A percentile compares a stretch with the other conserved stretches of the same genome.
Conservation (phyloP, 2,329 filamentous ascomycete genomes). For the Fusarium transvaalense region DNA sequence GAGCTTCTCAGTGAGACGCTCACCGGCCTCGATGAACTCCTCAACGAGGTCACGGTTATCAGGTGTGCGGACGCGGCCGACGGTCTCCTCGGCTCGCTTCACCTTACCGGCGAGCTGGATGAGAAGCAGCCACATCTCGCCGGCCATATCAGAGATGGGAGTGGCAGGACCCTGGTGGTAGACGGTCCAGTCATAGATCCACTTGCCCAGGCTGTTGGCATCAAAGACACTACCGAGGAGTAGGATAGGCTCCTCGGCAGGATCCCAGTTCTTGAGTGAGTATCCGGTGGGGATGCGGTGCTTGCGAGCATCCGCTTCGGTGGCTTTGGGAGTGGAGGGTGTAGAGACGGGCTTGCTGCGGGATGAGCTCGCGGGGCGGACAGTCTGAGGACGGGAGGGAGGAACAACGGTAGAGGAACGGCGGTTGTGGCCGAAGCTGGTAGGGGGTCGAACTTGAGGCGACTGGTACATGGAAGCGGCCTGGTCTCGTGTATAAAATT, state of each 20-base stretch:
- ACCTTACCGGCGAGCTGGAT: slow-evolving; percentile 95
- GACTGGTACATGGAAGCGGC: slow-evolving; percentile 55
- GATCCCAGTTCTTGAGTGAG: slow-evolving; percentile 98
- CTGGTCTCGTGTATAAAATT: slow-evolving; percentile 54
- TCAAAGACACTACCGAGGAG: slow-evolving; percentile 96
- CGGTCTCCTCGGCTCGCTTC: slow-evolving; percentile 86
- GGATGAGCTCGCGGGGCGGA: slow-evolving; percentile 56
- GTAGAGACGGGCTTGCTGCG: slow-evolving; percentile 48
- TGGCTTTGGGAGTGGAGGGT: slow-evolving; percentile 61
- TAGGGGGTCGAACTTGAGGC: slow-evolving; percentile 56
- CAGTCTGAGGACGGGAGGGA: slow-evolving; percentile 66
- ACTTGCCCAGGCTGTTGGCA: slow-evolving; percentile 96
- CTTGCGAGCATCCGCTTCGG: slow-evolving; percentile 69
- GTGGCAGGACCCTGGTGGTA: slow-evolving; percentile 86
- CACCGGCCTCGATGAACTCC: slow-evolving; percentile 90
- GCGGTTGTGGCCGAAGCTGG: slow-evolving; percentile 59
- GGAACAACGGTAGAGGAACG: slow-evolving; percentile 64
- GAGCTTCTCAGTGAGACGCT: slow-evolving; percentile 87
- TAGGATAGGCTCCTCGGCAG: slow-evolving; percentile 91
- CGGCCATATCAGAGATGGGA: slow-evolving; percentile 90
- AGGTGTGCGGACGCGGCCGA: slow-evolving; percentile 76
- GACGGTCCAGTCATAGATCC: slow-evolving; percentile 99
- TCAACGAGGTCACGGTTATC: slow-evolving; percentile 86
- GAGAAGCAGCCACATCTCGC: slow-evolving; percentile 93
- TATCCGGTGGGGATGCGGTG: slow-evolving; percentile 89